These are phyloP conservation scores for Leccinum fibrillosum DNA, from an alignment of 768 basidiomycete genomes.

Conservation along the genomic window DNA sequence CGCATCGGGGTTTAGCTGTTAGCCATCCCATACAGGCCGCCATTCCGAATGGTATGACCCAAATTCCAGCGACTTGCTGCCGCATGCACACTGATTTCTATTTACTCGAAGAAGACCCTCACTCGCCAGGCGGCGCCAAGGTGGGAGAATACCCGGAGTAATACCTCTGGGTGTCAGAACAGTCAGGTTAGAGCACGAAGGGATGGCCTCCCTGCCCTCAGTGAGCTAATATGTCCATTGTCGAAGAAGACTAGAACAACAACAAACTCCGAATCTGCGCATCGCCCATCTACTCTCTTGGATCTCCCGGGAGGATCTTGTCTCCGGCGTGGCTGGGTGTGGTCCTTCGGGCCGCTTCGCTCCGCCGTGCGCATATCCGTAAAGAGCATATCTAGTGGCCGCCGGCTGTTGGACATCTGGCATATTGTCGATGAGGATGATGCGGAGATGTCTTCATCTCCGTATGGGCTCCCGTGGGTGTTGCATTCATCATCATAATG, in stretches of 20 bases:
- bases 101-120: not conserved
- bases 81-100: not conserved
- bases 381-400: not conserved
- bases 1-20: not conserved
- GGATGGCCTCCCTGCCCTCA: not conserved
- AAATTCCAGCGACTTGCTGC: not conserved
- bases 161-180: not conserved
- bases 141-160: not conserved
- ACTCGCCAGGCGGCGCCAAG: not conserved
- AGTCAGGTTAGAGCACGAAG: not conserved
- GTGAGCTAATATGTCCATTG: not conserved
- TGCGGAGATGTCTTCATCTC: not conserved
- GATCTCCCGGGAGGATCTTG: not conserved
- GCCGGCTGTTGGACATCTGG: not conserved
- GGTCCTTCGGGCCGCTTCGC: not conserved
- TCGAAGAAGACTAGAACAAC: not conserved
- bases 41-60: not conserved
- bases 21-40: not conserved
- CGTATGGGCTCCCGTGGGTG: not conserved
- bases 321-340: not conserved
- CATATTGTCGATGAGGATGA: not conserved
- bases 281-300: not conserved
- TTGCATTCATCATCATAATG: not conserved
- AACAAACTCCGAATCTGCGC: not conserved
- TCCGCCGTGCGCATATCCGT: not conserved